Conservation (phyloP, 768 basidiomycete species). For the Leucocoprinus leucothites region DNA sequence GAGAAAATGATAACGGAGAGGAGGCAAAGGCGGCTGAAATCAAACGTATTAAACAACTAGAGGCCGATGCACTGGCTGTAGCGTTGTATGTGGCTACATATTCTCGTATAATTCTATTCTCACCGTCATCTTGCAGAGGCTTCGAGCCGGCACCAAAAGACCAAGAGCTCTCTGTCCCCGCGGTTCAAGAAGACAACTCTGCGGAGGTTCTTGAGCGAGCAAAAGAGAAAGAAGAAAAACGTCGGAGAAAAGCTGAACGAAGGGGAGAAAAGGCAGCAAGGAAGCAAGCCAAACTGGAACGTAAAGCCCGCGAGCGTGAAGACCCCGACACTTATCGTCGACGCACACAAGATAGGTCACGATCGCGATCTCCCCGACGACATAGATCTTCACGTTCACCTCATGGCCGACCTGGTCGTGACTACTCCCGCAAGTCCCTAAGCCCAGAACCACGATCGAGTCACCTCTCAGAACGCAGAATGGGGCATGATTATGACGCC, state of each 20-base stretch:
- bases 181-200: background rate
- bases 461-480: conserved; percentile 3
- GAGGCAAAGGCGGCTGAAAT: conserved; percentile 70
- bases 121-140: conserved; percentile 42
- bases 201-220: conserved; percentile 18
- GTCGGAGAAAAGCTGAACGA: conserved; percentile 46
- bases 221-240: conserved; percentile 41
- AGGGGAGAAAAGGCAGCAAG: conserved; percentile 59
- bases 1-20: conserved; percentile 48
- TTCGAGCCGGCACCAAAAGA: conserved; percentile 59
- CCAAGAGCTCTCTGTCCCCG: background rate
- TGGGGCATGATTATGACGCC: conserved; percentile 17
- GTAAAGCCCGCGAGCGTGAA: conserved; percentile 13
- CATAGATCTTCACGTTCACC: conserved; percentile 19
- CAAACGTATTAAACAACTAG: conserved; percentile 76
- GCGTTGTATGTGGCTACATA: conserved; percentile 51
- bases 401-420: conserved; percentile 19
- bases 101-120: background rate
- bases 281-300: conserved; percentile 34
- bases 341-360: conserved; percentile 22
- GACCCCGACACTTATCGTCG: conserved; percentile 21
- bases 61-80: conserved; percentile 82
- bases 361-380: conserved; percentile 26
- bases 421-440: conserved; percentile 7
- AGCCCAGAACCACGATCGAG: conserved; percentile 7